A percentile compares a stretch with the other conserved stretches of the same genome.
Evolutionary conservation across 768 basidiomycete species (phyloP).

Genomic region (Leccinum arenicola): DNA sequence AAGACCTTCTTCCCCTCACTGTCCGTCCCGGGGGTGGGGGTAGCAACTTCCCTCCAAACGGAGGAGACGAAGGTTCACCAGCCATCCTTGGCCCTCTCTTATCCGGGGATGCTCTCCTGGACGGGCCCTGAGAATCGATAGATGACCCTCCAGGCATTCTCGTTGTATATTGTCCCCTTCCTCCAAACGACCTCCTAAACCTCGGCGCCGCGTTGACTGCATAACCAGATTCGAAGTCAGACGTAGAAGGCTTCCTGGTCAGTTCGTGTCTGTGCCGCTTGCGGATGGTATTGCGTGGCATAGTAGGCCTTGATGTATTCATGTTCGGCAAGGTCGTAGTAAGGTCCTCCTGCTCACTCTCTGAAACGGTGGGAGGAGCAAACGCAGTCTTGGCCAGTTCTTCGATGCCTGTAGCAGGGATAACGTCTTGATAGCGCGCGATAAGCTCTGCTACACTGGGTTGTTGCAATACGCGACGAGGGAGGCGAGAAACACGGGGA

Average conservation of each 20-base stretch:
- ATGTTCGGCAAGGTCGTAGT: constrained; percentile 24
- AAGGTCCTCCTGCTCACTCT: constrained; percentile 74
- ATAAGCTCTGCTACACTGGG: constrained; percentile 84
- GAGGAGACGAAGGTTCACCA: constrained; percentile 37
- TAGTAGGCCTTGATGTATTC: constrained; percentile 23
- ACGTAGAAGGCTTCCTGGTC: constrained; percentile 57
- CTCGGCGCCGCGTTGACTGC: constrained; percentile 88
- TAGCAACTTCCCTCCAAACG: constrained; percentile 20
- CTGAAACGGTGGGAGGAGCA: constrained; percentile 55
- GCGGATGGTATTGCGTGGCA: constrained; percentile 38
- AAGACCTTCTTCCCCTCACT: constrained; percentile 35
- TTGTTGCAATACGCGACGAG: constrained; percentile 53
- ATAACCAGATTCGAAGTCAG: constrained; percentile 90
- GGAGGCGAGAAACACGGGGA: constrained; percentile 55
- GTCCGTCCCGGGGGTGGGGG: constrained; percentile 34
- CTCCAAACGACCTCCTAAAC: constrained; percentile 50
- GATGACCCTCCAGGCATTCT: constrained; percentile 44
- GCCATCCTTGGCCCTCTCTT: constrained; percentile 45
- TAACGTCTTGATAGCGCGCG: constrained; percentile 73
- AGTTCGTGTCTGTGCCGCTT: constrained; percentile 47
- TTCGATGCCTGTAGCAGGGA: constrained; percentile 70
- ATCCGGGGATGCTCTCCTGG: constrained; percentile 71
- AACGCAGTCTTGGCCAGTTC: constrained; percentile 72
- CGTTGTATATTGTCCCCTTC: constrained; percentile 42
- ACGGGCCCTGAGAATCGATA: constrained; percentile 57